These are phyloP conservation scores for Solanum rostratum DNA, from an alignment of 257 asterid species.

Conservation along the genomic window DNA sequence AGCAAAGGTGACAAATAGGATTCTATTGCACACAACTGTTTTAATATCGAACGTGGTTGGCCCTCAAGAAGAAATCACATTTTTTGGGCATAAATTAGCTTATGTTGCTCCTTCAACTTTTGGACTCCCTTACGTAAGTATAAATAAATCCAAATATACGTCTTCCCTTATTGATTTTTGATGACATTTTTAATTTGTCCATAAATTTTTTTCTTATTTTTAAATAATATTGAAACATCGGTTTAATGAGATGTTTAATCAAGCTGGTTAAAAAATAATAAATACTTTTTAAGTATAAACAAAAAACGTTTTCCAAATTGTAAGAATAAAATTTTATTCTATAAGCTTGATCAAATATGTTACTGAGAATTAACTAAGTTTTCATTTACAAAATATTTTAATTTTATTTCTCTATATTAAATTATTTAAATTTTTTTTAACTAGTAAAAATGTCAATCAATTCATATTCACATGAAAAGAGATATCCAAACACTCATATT, in stretches of 20 bases:
- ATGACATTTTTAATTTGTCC: neutral
- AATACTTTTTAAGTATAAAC: neutral
- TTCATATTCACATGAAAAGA: neutral
- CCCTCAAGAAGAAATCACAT: conserved; percentile 29
- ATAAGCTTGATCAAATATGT: neutral
- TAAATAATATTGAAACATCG: neutral
- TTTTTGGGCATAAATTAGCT: conserved; percentile 26
- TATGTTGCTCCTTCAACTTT: conserved; percentile 30
- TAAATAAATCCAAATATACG: neutral
- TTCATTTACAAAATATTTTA: neutral
- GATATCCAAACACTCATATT: too few species aligned
- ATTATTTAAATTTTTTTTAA: too few species aligned
- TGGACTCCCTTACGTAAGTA: conserved; percentile 31
- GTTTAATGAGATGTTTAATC: neutral
- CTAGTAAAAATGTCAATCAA: too few species aligned
- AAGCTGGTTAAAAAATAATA: neutral
- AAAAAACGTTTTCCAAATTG: neutral
- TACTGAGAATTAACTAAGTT: too few species aligned
- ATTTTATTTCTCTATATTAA: neutral
- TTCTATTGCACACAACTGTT: conserved; percentile 19
- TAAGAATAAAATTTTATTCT: neutral
- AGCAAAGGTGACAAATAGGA: neutral
- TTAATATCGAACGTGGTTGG: conserved; percentile 21
- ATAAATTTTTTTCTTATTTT: neutral
- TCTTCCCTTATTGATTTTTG: neutral